Evolutionary conservation across 73 alveolate species (phyloP).

Genomic region (Tetrahymena malaccensis): DNA sequence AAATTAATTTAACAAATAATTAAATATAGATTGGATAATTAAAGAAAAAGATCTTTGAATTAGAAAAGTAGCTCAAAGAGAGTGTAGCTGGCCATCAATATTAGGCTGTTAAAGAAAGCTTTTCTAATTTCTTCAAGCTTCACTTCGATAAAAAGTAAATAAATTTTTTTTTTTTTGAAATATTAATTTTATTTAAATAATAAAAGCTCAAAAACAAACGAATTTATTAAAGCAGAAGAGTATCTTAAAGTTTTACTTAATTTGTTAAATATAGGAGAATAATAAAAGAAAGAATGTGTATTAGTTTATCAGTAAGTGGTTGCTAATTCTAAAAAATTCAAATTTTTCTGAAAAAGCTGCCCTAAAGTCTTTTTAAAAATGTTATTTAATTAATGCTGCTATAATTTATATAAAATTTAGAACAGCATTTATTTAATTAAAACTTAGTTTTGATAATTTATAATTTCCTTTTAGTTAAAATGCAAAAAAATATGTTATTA

Average conservation of each 20-base stretch:
- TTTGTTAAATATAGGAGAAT: background rate
- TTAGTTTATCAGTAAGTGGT: background rate
- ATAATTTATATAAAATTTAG: background rate
- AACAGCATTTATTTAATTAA: background rate
- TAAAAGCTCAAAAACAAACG: background rate
- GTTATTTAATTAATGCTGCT: background rate
- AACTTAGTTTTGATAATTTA: too few relatives aligned
- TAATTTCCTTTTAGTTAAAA: too few relatives aligned
- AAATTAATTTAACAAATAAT: too few relatives aligned
- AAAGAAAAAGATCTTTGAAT: background rate
- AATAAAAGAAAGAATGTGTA: background rate
- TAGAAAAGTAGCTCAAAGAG: background rate
- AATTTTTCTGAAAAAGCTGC: background rate
- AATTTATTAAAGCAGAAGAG: background rate
- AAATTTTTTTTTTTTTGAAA: background rate
- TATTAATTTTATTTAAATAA: background rate
- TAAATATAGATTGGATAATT: background rate
- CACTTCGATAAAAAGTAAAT: background rate
- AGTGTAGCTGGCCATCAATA: background rate
- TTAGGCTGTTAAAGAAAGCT: background rate
- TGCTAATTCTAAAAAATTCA: background rate
- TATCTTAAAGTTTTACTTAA: background rate
- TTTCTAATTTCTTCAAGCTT: background rate
- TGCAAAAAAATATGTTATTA: too few relatives aligned
- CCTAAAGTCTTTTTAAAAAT: background rate